Percentiles rank a stretch among this genome's conserved stretches.
Conservation (phyloP, 768 basidiomycete genomes). For the Heimioporus sp. region DNA sequence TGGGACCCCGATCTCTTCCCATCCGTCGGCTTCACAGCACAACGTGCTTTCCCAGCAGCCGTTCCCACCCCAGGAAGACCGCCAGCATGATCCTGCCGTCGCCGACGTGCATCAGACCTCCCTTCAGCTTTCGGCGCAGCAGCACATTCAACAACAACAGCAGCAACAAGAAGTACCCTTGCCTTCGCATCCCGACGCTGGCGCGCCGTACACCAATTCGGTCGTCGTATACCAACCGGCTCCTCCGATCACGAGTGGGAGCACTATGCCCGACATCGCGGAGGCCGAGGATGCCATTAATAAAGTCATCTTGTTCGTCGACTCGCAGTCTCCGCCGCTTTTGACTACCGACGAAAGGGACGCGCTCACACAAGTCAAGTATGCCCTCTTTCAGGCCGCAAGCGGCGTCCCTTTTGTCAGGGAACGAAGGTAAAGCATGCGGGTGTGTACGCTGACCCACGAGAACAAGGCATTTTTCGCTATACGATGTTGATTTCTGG, state of each 20-base stretch:
- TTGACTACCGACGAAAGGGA: slow-evolving; percentile 37
- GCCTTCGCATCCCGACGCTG: slow-evolving; percentile 22
- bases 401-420: slow-evolving; percentile 36
- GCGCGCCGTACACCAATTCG: slow-evolving; percentile 25
- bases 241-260: slow-evolving; percentile 32
- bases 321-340: slow-evolving; percentile 35
- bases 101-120: slow-evolving; percentile 26
- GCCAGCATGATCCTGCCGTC: slow-evolving; percentile 25
- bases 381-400: slow-evolving; percentile 49
- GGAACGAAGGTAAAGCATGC: slow-evolving; percentile 28
- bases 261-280: slow-evolving; percentile 37
- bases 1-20: slow-evolving; percentile 31
- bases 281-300: slow-evolving; percentile 56
- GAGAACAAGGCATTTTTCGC: slow-evolving; percentile 16
- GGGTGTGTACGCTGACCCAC: neutral
- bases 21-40: slow-evolving; percentile 27
- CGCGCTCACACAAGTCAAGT: slow-evolving; percentile 47
- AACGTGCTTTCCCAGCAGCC: slow-evolving; percentile 29
- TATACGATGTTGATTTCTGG: slow-evolving; percentile 12
- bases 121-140: slow-evolving; percentile 29
- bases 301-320: slow-evolving; percentile 52
- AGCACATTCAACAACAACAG: slow-evolving; percentile 26
- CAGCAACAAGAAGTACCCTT: slow-evolving; percentile 30
- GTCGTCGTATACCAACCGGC: slow-evolving; percentile 33
- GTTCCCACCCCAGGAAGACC: slow-evolving; percentile 27